Evolutionary conservation across 805 yeast genomes (phyloP), one percentile per base, ranked within the genome.

Genomic region (Sugiyamaella chiloensis): DNA sequence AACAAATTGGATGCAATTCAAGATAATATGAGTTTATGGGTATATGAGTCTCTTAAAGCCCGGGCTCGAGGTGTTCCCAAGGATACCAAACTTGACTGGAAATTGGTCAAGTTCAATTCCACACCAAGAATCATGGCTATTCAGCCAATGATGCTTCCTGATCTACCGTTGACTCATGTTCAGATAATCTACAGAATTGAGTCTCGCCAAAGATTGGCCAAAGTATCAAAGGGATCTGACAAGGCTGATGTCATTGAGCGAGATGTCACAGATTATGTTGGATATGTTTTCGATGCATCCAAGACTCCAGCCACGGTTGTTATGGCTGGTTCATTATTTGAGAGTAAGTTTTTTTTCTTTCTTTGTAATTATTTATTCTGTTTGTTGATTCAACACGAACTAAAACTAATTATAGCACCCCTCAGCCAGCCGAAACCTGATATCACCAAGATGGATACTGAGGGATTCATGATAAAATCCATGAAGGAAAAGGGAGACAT

Each of bases 81-180:
- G 16, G 73, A 75, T 48, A 68, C 78, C 34, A 73, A 75, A 41
- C 68, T 87, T 52, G 81, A 78, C 46, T 90, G 97, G 96, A 83
- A 85, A 58, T 70, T 90, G 44, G 68, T 81, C 23, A 80, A 83
- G 56, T 80, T 88, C 58, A 83, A 80, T 56, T 68, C 72, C 26
- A 74, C 79, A 40, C 97, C 97, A 21, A 84, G 83, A 62, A 71
- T 89, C 26, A 73, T 86, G 40, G 74, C 82, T 2, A 78, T 90
- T 58, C 83, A 83, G 54, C 81, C 85, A 1, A 70, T 85, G 57
- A 80, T 85, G 62, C 57, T 76, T 46, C 81, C 82, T 3, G 79
- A 78, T 16, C 67, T 67, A 47, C 79, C 81, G 0, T 62, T 78
- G 14, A 77, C 73, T 50, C 74, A 73, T 45, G 75, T 81, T 43